Conservation (phyloP, 2,329 filamentous ascomycete genomes). For the Pseudopyrenochaeta lycopersici region DNA sequence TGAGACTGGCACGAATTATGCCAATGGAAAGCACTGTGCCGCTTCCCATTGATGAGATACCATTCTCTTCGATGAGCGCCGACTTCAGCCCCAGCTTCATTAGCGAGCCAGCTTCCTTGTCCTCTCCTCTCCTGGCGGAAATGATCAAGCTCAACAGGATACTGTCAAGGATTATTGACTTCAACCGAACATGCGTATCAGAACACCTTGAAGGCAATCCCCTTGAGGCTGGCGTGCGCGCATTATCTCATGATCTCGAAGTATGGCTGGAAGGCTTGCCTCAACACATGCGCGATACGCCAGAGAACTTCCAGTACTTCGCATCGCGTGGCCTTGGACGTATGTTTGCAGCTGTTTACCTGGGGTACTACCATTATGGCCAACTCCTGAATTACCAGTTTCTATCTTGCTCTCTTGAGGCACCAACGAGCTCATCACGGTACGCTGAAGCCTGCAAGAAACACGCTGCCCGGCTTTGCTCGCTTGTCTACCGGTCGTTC, state of each 20-base stretch:
- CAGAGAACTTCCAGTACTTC: conserved; percentile 31
- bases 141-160: conserved; percentile 36
- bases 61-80: conserved; percentile 28
- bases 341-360: conserved; percentile 33
- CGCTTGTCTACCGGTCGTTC: conserved; percentile 31
- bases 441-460: conserved; percentile 34
- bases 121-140: conserved; percentile 33
- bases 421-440: conserved; percentile 14
- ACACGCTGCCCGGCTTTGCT: conserved; percentile 31
- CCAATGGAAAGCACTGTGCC: conserved; percentile 26
- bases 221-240: conserved; percentile 23
- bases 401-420: conserved; percentile 22
- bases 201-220: conserved; percentile 28
- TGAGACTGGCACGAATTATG: conserved; percentile 32
- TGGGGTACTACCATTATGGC: conserved; percentile 35
- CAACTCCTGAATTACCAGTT: conserved; percentile 36
- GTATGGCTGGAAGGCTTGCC: conserved; percentile 30
- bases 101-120: conserved; percentile 10
- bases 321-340: conserved; percentile 29
- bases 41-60: conserved; percentile 32
- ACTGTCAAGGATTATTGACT: conserved; percentile 31
- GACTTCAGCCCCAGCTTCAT: conserved; percentile 17
- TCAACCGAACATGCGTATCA: conserved; percentile 31
- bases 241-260: conserved; percentile 27
- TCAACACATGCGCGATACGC: conserved; percentile 34